A percentile compares a stretch with the other conserved stretches of the same genome.
Evolutionary conservation across 2,329 filamentous ascomycete genomes (phyloP).

Genomic region (Aspergillus cejpii): DNA sequence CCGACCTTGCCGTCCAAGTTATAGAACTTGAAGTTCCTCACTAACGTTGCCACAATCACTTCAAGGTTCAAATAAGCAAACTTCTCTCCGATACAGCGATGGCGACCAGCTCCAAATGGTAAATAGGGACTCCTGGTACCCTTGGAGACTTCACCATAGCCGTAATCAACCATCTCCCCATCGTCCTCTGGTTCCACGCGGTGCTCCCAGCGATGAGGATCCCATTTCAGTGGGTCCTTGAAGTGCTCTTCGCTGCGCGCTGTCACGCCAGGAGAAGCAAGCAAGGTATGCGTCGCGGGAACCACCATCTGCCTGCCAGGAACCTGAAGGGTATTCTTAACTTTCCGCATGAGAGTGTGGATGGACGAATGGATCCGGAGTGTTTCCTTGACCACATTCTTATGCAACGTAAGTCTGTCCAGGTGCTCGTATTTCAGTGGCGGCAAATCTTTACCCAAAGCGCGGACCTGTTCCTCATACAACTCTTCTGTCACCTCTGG

Average conservation of each 20-base stretch:
- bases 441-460: conserved; percentile 42
- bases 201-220: conserved; percentile 57
- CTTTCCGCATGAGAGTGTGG: conserved; percentile 66
- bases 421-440: conserved; percentile 56
- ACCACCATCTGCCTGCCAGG: conserved; percentile 58
- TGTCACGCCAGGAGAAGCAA: conserved; percentile 71
- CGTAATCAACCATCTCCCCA: conserved; percentile 56
- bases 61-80: conserved; percentile 65
- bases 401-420: conserved; percentile 54
- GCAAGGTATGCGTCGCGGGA: conserved; percentile 67
- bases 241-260: conserved; percentile 55
- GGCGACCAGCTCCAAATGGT: conserved; percentile 65
- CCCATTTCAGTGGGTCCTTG: conserved; percentile 52
- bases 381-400: conserved; percentile 64
- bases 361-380: conserved; percentile 65
- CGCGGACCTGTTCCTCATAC: conserved; percentile 56
- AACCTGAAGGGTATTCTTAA: conserved; percentile 59
- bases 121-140: conserved; percentile 58
- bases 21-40: conserved; percentile 55
- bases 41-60: conserved; percentile 57
- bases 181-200: conserved; percentile 34
- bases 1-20: conserved; percentile 51
- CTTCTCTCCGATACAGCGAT: conserved; percentile 69
- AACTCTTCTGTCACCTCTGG: conserved; percentile 65
- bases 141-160: conserved; percentile 55